These are phyloP conservation scores for Dactylellina haptotyla DNA, from an alignment of 2,329 filamentous ascomycete species.

Conservation along the genomic window DNA sequence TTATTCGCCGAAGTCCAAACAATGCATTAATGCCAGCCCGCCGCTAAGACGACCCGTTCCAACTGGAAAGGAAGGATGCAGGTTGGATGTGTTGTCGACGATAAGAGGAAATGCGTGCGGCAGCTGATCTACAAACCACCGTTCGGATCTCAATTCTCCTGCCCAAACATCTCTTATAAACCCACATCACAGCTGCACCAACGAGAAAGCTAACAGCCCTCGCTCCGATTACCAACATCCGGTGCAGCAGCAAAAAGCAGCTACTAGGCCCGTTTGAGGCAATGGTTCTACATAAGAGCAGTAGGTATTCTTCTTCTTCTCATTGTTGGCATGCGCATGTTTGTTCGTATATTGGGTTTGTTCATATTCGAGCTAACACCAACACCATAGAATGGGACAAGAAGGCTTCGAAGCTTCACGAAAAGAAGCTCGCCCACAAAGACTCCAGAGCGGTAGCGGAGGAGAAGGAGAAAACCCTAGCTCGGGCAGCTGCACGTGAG, in stretches of 20 bases:
- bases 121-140: slow-evolving; percentile 29
- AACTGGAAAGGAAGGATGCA: too few relatives aligned
- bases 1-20: too few relatives aligned
- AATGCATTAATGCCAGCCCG: too few relatives aligned
- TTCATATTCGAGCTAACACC: not conserved
- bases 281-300: slow-evolving; percentile 59
- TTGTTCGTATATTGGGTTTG: not conserved
- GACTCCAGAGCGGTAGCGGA: slow-evolving; percentile 52
- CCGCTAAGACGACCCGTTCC: too few relatives aligned
- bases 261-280: slow-evolving; percentile 9
- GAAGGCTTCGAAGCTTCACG: slow-evolving; percentile 57
- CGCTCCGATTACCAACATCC: slow-evolving; percentile 8
- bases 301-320: slow-evolving; percentile 41
- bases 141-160: slow-evolving; percentile 47
- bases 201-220: not conserved
- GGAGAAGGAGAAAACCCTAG: slow-evolving; percentile 55
- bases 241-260: not conserved
- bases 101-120: not conserved
- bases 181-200: slow-evolving; percentile 9
- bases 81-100: slow-evolving; percentile 53
- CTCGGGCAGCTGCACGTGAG: slow-evolving; percentile 48
- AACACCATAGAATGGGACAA: slow-evolving; percentile 57
- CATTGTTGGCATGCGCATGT: not conserved
- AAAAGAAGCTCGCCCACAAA: slow-evolving; percentile 56
- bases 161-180: slow-evolving; percentile 28